Base-by-base conservation (phyloP, 2,329 filamentous ascomycete genomes). In the Proliferodiscus dingleyae region DNA sequence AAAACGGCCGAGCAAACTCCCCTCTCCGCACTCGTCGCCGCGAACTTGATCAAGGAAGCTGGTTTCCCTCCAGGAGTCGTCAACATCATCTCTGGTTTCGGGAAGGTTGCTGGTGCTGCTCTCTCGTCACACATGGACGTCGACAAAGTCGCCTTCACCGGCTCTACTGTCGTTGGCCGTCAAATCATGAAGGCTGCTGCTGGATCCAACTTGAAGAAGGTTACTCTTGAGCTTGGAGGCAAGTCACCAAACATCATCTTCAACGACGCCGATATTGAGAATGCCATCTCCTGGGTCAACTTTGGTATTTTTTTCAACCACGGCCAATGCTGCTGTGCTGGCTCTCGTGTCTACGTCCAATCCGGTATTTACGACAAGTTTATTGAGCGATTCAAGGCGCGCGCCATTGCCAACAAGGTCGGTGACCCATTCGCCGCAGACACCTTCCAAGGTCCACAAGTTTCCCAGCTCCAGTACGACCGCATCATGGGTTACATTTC, bases 391-490 rank as follows among this genome's bases (percentile, higher is more conserved):
- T 86, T 86, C 73, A 83, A 80, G 72, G 74, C 75, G 65, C 75
- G 80, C 50, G 79, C 81, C 37, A 58, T 67, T 46, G 68, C 75
- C 68, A 85, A 84, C 70, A 72, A 77, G 51, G 79, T 86, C 48
- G 83, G 83, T 50, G 78, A 85, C 67, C 83, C 82, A 63, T 85
- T 85, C 70, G 68, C 71, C 50, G 56, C 68, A 34, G 73, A 81
- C 45, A 85, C 81, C 54, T 85, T 84, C 78, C 82, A 86, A 64
- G 83, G 83, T 43, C 83, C 83, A 51, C 82, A 85, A 66, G 78
- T 86, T 43, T 83, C 80, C 13, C 73, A 85, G 65, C 64, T 82
- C 30, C 83, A 87, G 66, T 85, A 78, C 59, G 81, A 86, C 67
- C 77, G 81, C 49, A 83, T 86, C 65, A 85, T 85, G 81, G 70